Evolutionary conservation across 2,329 filamentous ascomycete species (phyloP).

Genomic region (Dendrostoma leiphaemia): DNA sequence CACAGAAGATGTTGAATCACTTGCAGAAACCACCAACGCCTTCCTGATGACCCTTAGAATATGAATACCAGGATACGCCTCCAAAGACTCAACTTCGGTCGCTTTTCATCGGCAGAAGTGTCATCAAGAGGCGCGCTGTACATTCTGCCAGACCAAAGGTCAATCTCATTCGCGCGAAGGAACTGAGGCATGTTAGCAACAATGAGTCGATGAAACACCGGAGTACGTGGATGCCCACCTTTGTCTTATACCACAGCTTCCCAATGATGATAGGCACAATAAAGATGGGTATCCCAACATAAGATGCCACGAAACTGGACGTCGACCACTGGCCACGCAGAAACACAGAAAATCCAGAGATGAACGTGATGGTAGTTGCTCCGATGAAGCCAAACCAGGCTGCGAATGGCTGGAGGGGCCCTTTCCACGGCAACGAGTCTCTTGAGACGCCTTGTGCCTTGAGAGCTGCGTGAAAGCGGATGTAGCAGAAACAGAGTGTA

Average conservation of each 20-base stretch:
- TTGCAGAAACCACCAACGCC: neutral
- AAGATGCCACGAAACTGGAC: slow-evolving; percentile 38
- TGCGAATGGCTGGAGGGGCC: slow-evolving; percentile 34
- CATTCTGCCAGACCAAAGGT: slow-evolving; percentile 48
- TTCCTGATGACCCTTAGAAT: neutral
- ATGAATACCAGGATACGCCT: slow-evolving; percentile 13
- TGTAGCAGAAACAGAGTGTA: slow-evolving; percentile 29
- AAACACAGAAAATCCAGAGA: slow-evolving; percentile 43
- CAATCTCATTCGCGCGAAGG: slow-evolving; percentile 39
- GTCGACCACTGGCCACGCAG: slow-evolving; percentile 36
- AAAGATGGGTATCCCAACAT: slow-evolving; percentile 28
- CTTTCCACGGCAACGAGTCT: slow-evolving; percentile 28
- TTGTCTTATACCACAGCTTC: slow-evolving; percentile 16
- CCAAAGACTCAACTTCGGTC: neutral
- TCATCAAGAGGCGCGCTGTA: slow-evolving; percentile 6
- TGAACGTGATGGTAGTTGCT: slow-evolving; percentile 40
- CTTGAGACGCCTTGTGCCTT: slow-evolving; percentile 38
- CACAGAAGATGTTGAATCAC: neutral
- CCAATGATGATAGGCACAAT: slow-evolving; percentile 14
- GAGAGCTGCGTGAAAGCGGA: slow-evolving; percentile 34
- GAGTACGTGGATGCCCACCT: slow-evolving; percentile 2
- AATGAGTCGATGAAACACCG: no score
- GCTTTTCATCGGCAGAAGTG: slow-evolving; percentile 2
- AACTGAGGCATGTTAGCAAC: slow-evolving; percentile 9
- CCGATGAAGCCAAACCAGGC: slow-evolving; percentile 42